phyloP scores from a whole-genome alignment of 2,329 filamentous ascomycete species.

The Byssoonygena ceratinophila region DNA sequence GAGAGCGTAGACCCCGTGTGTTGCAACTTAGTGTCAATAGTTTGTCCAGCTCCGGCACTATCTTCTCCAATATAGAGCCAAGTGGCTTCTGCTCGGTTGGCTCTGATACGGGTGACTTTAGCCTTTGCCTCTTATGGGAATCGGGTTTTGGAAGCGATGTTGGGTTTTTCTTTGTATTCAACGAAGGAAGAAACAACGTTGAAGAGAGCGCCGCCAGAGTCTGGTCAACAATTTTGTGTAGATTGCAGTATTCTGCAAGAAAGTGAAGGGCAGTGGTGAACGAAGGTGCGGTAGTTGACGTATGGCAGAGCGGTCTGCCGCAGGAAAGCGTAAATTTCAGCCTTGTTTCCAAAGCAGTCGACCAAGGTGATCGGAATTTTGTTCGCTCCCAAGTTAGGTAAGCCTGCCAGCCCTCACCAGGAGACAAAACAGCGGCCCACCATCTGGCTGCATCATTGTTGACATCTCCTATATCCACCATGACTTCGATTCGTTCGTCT shows the following conservation, averaged over 20 bases:
- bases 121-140: background rate
- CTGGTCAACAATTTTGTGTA: constrained; percentile 19
- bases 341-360: background rate
- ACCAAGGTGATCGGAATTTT: constrained; percentile 11
- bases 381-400: constrained; percentile 2
- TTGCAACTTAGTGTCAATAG: constrained; percentile 23
- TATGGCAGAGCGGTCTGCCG: background rate
- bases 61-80: background rate
- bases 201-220: constrained; percentile 21
- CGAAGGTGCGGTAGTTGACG: background rate
- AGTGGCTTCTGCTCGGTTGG: background rate
- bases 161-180: constrained; percentile 1
- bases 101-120: background rate
- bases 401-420: constrained; percentile 15
- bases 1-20: constrained; percentile 18
- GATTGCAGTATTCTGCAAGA: constrained; percentile 19
- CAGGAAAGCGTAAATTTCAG: background rate
- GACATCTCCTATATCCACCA: constrained; percentile 12
- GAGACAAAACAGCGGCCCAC: constrained; percentile 17
- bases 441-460: constrained; percentile 11
- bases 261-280: constrained; percentile 16
- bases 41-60: constrained; percentile 13
- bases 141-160: background rate
- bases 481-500: background rate
- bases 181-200: constrained; percentile 19